Percentiles rank a stretch among this genome's conserved stretches.
These are phyloP conservation scores for Dioscorea dumetorum DNA, from an alignment of 106 monocot genomes.

Conservation along the genomic window DNA sequence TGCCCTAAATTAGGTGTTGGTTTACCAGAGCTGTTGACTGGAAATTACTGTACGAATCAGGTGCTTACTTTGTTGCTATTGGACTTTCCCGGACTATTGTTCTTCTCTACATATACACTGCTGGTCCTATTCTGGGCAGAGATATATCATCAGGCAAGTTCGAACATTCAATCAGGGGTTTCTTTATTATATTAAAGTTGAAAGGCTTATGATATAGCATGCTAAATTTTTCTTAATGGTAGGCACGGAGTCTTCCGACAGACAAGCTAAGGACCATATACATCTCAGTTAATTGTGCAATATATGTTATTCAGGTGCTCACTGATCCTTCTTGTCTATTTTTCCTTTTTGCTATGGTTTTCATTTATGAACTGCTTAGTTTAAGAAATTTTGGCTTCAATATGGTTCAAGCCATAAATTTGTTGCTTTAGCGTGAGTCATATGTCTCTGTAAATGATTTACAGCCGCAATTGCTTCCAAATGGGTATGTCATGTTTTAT, in stretches of 20 bases:
- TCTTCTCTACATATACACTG: constrained; percentile 94
- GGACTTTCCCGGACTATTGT: constrained; percentile 79
- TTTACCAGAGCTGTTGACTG: too few species aligned
- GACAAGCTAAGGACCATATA: constrained; percentile 73
- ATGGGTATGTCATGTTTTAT: too few species aligned
- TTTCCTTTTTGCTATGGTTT: not conserved
- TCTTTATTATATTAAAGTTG: not conserved
- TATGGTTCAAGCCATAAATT: not conserved
- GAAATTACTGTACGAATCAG: constrained; percentile 17
- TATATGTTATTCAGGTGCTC: constrained; percentile 81
- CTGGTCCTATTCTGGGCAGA: constrained; percentile 99
- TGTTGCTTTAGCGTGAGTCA: not conserved
- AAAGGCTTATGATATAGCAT: too few species aligned
- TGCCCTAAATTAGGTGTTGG: too few species aligned
- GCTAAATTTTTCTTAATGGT: constrained; percentile 2
- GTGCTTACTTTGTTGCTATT: constrained; percentile 54
- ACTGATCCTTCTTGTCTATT: not conserved
- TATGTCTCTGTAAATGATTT: too few species aligned
- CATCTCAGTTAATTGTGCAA: constrained; percentile 48
- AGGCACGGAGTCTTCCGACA: constrained; percentile 78
- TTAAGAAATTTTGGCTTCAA: not conserved
- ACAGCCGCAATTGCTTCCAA: too few species aligned
- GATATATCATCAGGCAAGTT: constrained; percentile 84
- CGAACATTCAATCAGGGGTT: not conserved
- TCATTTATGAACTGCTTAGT: not conserved